phyloP scores from a whole-genome alignment of 2,329 filamentous ascomycete genomes.

The Fusarium sp. region DNA sequence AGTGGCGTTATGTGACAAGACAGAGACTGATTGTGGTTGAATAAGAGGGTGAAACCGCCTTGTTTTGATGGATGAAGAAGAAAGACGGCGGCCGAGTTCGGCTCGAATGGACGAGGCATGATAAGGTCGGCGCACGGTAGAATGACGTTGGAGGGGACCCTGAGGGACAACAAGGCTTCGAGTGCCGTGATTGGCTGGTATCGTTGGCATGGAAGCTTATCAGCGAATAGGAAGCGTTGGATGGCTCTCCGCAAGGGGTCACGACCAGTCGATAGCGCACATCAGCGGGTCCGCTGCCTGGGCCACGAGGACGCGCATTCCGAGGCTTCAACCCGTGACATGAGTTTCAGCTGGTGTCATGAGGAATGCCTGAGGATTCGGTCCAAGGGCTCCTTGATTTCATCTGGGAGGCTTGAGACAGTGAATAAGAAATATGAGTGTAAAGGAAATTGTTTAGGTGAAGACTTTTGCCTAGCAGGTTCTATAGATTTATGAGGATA shows the following conservation, averaged over 20 bases:
- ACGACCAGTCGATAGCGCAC: conserved; percentile 23
- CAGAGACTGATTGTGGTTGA: neutral
- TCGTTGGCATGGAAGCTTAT: neutral
- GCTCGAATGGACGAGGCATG: conserved; percentile 24
- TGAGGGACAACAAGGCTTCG: conserved; percentile 7
- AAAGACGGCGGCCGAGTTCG: conserved; percentile 19
- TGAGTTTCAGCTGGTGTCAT: conserved; percentile 8
- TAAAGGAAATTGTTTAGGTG: fast-evolving
- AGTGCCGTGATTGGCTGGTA: conserved; percentile 13
- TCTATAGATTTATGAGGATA: neutral
- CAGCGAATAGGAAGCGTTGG: neutral
- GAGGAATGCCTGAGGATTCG: neutral
- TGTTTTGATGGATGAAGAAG: conserved; percentile 18
- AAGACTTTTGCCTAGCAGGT: neutral
- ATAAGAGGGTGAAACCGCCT: conserved; percentile 11
- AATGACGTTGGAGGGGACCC: conserved; percentile 35
- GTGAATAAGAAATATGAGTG: neutral
- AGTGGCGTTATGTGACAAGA: neutral
- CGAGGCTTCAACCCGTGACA: conserved; percentile 8
- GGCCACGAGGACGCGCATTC: conserved; percentile 28
- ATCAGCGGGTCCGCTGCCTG: conserved; percentile 31
- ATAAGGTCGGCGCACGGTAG: conserved; percentile 29
- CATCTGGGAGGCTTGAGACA: neutral
- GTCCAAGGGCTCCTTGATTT: too few species aligned
- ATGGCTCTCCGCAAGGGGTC: conserved; percentile 26